Conservation (phyloP, 2,329 filamentous ascomycete species). For the Paracamarosporium sp. region DNA sequence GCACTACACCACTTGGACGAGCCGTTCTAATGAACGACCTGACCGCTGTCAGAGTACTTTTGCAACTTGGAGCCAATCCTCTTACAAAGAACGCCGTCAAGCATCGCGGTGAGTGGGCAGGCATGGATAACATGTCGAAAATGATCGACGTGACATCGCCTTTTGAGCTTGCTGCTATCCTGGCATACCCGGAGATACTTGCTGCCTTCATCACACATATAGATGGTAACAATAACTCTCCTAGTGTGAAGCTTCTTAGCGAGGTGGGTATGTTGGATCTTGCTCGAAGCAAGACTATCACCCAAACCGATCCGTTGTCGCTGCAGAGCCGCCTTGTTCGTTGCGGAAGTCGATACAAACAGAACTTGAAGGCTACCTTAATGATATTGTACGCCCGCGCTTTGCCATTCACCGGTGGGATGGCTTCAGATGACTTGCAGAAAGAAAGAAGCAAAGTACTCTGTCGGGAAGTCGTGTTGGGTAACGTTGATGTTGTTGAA, state of each 20-base stretch:
- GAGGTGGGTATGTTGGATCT: conserved; percentile 8
- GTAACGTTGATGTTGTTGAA: conserved; percentile 11
- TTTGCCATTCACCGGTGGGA: neutral
- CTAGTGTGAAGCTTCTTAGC: conserved; percentile 8
- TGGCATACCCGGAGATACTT: conserved; percentile 7
- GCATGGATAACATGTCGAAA: neutral
- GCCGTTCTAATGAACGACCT: conserved; percentile 12
- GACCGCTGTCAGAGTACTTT: conserved; percentile 9
- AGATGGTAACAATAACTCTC: neutral
- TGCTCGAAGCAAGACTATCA: conserved; percentile 3
- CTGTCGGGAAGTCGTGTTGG: conserved; percentile 9
- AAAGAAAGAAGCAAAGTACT: conserved; percentile 4
- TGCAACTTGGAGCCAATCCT: conserved; percentile 10
- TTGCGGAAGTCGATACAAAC: conserved; percentile 5
- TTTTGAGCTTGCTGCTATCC: conserved; percentile 11
- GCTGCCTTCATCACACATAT: conserved; percentile 9
- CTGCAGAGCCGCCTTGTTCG: conserved; percentile 13
- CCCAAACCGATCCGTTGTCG: conserved; percentile 2
- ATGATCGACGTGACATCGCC: conserved; percentile 10
- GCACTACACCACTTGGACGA: conserved; percentile 12
- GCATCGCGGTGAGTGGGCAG: conserved; percentile 4
- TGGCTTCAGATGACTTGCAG: neutral
- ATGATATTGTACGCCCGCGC: neutral
- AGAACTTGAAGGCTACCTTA: neutral
- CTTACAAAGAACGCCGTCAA: conserved; percentile 5